Conservation (phyloP, 768 basidiomycete species). For the Serendipita sp. region DNA sequence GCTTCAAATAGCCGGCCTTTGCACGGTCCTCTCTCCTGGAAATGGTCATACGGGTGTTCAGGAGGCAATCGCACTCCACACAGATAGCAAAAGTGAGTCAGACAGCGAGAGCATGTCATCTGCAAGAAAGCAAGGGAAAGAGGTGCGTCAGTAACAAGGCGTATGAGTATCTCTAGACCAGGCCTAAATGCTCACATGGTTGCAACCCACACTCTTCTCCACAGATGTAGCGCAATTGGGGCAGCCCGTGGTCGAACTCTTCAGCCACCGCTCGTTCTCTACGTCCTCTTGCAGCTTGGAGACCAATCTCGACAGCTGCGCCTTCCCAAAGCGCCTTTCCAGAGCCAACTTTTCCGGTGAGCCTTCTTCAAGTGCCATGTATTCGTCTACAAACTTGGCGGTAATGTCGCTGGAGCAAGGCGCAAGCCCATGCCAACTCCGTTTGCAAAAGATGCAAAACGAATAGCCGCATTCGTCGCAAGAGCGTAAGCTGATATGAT, state of each 20-base stretch:
- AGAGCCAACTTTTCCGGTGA: slow-evolving; percentile 35
- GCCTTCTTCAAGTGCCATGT: slow-evolving; percentile 40
- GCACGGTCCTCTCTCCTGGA: slow-evolving; percentile 16
- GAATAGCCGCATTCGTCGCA: slow-evolving; percentile 59
- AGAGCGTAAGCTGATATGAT: slow-evolving; percentile 39
- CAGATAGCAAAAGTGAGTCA: slow-evolving; percentile 67
- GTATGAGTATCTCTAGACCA: slow-evolving; percentile 18
- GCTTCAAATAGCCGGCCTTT: slow-evolving; percentile 8
- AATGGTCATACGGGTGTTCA: slow-evolving; percentile 51
- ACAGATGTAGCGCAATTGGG: not conserved
- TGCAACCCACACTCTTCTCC: slow-evolving; percentile 64
- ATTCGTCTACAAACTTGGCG: slow-evolving; percentile 50
- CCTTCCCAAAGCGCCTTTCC: slow-evolving; percentile 50
- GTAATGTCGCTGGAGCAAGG: slow-evolving; percentile 53
- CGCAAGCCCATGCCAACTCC: slow-evolving; percentile 57
- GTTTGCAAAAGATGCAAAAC: slow-evolving; percentile 71
- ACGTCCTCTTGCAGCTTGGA: slow-evolving; percentile 53
- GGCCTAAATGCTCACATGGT: slow-evolving; percentile 47
- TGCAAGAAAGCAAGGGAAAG: too few relatives aligned
- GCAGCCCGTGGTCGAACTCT: slow-evolving; percentile 41
- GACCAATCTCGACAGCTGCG: slow-evolving; percentile 45
- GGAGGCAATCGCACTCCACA: slow-evolving; percentile 42
- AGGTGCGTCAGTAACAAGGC: too few relatives aligned
- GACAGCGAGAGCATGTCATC: slow-evolving; percentile 70
- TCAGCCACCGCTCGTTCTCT: slow-evolving; percentile 59